Evolutionary conservation across 1,284 basidiomycete species (phyloP), one percentile per base, ranked within the genome.

Genomic region (Marasmius sp.): DNA sequence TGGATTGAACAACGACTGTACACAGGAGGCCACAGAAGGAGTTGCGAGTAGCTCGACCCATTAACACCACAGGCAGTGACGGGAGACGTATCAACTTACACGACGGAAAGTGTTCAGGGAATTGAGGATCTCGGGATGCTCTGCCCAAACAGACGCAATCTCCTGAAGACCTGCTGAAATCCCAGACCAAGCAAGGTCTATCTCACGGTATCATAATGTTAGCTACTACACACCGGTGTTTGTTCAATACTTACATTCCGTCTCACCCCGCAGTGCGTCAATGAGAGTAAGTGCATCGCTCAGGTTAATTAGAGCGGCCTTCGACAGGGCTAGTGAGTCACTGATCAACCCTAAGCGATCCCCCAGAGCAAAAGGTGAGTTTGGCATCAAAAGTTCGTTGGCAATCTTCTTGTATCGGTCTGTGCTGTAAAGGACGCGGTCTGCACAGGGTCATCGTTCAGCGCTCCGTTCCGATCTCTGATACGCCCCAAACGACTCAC

Each of bases 301-400:
- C 39, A 94, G 84, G 64, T 89, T 84, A 57, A 85, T 80, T 69
- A 92, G 85, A 1, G 94, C 93, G 33, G 94, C 92, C 70, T 91
- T 88, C 41, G 93, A 86, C 38, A 97, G 83, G 0, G 90, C 88
- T 68, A 93, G 85, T 1, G 90, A 84, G 70, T 97, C 94, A 64
- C 89, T 86, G 37, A 96, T 85, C 12, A 98, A 80, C 22, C 95
- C 95, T 64, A 96, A 87, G 52, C 94, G 86, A 74, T 99, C 97
- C 65, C 92, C 88, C 61, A 94, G 79, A 6, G 88, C 84, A 77
- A 97, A 94, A 9, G 81, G 77, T 14, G 87, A 85, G 62, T 86
- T 73, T 27, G 79, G 69, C 71, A 86, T 88, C 14, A 89, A 84
- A 3, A 93, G 92, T 70, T 95, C 93, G 48, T 82, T 76, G 12